Evolutionary conservation across 1,284 basidiomycete genomes (phyloP), one percentile per base, ranked within the genome.

Genomic region (Golubevia sp.): DNA sequence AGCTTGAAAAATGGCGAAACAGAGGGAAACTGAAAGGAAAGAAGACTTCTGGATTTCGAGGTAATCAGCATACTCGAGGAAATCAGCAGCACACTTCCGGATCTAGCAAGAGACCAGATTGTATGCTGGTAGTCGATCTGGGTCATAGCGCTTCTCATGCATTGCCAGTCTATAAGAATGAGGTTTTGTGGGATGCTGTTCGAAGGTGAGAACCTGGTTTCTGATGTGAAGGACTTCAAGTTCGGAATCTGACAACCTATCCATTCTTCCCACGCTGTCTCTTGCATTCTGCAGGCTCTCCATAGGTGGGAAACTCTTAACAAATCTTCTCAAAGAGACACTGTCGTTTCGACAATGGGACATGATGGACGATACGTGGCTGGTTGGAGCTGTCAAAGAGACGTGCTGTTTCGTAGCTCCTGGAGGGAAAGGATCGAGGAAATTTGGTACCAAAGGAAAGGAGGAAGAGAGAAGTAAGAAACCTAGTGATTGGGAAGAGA

Each of bases 271-370:
- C 44, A 48, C 56, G 13, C 59, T 61, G 62, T 66, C 49, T 63
- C 15, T 58, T 20, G 8, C 55, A 2, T 56, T 48, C 13, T 56
- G 64, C 76, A 94, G 94, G 70, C 89, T 97, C 77, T 93, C 97
- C 74, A 89, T 97, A 26, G 94, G 94, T 58, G 95, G 95, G 57
- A 97, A 97, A 85, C 87, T 97, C 13, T 84, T 98, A 61, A 97
- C 95, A 25, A 97, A 97, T 85, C 91, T 96, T 59, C 87, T 98
- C 38, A 97, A 97, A 78, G 92, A 95, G 79, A 87, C 94, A 56
- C 89, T 96, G 11, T 96, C 93, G 11, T 97, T 93, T 84, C 90
- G 93, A 30, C 95, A 98, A 79, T 96, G 93, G 91, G 94, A 97
- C 84, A 93, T 97, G 92, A 94, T 94, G 89, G 94, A 97, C 79